Base-by-base conservation (phyloP, 208 protist species). In the Trypanosoma boissoni region DNA sequence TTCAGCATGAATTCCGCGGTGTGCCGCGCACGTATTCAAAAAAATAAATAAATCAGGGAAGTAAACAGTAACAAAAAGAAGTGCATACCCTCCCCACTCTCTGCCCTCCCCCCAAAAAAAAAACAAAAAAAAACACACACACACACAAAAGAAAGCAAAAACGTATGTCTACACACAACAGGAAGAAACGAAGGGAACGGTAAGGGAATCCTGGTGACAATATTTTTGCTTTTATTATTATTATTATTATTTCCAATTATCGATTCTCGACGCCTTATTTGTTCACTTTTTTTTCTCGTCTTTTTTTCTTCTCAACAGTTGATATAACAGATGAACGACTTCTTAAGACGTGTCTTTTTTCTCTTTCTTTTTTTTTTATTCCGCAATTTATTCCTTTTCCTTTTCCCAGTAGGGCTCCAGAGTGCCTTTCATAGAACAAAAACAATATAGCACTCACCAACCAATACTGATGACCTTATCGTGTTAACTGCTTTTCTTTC, bases 121-220 rank as follows among this genome's bases (percentile, higher is more conserved):
- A 24, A 21, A 27, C 14, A 16, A 60, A 48, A 27, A 1, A 16
- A 74, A 55, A 42, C 48, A 65, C 37, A 59, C 7, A 68, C 48
- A 18, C 5, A 23, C 2, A 43, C 29, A 37, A 18, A 55, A 68
- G 42, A n/a, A 29, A 39, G 26, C 29, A 18, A 44, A 16, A 34
- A 18, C n/a, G 18, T 28, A 39, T 32, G 7, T 41, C 28, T 9
- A 64, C 24, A 59, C 16, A 67, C 5, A 48, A 14, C 43, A 16
- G 61, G 42, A 64, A 21, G 64, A 57, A 31, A 18, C 16, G 4
- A 43, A 44, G 26, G 12, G 46, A 68, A 52, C 10, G 34, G 37
- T 32, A 53, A 27, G 29, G 6, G 26, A 18, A 20, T 12, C 12
- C 29, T 18, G 16, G 48, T 49, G 16, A 64, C 37, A 63, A 63